A percentile compares a stretch with the other conserved stretches of the same genome.
Evolutionary conservation across 1,284 basidiomycete genomes (phyloP).

Genomic region (Hemileia vastatrix): DNA sequence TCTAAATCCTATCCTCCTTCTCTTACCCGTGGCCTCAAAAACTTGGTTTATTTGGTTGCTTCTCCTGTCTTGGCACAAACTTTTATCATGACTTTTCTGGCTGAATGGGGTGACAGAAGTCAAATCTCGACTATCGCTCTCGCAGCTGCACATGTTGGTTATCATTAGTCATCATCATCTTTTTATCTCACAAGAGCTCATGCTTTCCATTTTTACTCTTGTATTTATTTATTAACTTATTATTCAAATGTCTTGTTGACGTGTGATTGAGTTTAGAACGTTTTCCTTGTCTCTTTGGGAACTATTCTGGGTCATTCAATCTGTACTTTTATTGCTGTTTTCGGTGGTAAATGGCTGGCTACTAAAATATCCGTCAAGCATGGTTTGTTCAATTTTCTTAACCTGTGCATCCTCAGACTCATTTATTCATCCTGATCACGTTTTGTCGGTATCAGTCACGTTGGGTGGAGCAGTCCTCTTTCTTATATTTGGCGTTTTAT

Average conservation of each 20-base stretch:
- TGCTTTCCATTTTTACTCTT: constrained; percentile 6
- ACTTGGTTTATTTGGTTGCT: constrained; percentile 69
- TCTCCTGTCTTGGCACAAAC: constrained; percentile 92
- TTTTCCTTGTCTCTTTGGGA: constrained; percentile 72
- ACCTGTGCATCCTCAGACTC: background rate
- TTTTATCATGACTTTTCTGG: constrained; percentile 88
- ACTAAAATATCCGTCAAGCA: constrained; percentile 91
- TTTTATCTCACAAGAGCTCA: constrained; percentile 16
- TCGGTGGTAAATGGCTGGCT: constrained; percentile 80
- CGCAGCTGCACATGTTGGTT: constrained; percentile 81
- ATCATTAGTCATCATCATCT: constrained; percentile 32
- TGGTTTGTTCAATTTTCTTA: constrained; percentile 54
- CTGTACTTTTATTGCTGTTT: constrained; percentile 80
- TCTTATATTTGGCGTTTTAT: constrained; percentile 58
- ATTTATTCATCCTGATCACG: background rate
- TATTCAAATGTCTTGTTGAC: no score
- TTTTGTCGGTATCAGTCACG: constrained; percentile 55
- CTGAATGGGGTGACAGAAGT: constrained; percentile 95
- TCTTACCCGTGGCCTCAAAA: constrained; percentile 59
- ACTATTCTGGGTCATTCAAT: constrained; percentile 79
- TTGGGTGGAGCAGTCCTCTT: constrained; percentile 71
- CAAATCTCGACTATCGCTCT: constrained; percentile 96
- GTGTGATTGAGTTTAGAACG: constrained; percentile 50
- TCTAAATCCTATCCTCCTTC: no score
- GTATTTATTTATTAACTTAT: background rate